phyloP scores from a whole-genome alignment of 768 basidiomycete species.

The Suillus subaureus region DNA sequence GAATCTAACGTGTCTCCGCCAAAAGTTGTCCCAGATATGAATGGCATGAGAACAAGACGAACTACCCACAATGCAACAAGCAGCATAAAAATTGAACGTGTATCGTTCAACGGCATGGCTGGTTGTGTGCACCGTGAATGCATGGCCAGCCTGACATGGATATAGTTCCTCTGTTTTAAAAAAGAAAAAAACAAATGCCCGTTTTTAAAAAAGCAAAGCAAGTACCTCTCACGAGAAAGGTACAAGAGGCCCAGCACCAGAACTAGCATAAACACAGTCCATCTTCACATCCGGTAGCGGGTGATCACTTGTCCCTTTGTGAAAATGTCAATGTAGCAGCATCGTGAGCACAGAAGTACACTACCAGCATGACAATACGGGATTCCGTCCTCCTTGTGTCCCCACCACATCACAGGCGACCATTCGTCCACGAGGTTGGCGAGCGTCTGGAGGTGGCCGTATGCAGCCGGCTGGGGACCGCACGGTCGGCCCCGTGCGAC shows the following conservation, averaged over 20 bases:
- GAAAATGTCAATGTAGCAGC: background rate
- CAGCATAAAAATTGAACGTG: no score
- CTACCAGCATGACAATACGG: conserved; percentile 23
- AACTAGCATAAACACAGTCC: conserved; percentile 22
- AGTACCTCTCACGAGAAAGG: background rate
- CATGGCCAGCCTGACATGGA: background rate
- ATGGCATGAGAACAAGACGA: no score
- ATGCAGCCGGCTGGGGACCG: conserved; percentile 33
- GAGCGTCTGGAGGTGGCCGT: conserved; percentile 37
- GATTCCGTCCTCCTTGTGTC: conserved; percentile 21
- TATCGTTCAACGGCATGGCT: no score
- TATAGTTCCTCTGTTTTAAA: background rate
- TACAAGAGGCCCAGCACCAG: background rate
- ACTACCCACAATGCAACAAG: no score
- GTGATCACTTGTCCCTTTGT: conserved; percentile 8
- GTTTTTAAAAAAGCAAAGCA: background rate
- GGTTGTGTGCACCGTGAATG: no score
- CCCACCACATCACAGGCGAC: conserved; percentile 36
- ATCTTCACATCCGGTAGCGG: conserved; percentile 24
- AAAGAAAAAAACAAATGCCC: background rate
- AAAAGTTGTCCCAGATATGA: no score
- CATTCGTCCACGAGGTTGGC: conserved; percentile 39
- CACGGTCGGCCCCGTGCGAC: conserved; percentile 19
- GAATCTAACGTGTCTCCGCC: no score
- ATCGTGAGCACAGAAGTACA: background rate